phyloP scores from a whole-genome alignment of 495 filamentous ascomycete genomes.

The Bombardia bombarda region DNA sequence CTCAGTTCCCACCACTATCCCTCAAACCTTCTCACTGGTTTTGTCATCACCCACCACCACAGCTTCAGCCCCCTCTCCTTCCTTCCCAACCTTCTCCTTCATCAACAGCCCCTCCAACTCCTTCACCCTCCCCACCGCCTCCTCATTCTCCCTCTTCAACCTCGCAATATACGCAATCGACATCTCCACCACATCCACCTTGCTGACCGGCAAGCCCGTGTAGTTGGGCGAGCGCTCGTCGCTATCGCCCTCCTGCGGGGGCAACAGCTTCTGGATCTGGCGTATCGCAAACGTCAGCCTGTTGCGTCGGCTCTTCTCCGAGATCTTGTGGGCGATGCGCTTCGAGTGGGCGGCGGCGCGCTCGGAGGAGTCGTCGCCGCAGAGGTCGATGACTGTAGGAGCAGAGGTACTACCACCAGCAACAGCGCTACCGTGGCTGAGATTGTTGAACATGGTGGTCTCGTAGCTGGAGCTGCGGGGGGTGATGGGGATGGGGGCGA shows the following conservation, averaged over 20 bases:
- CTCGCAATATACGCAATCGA: slow-evolving; percentile 21
- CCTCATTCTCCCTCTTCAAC: slow-evolving; percentile 17
- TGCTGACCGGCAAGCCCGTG: slow-evolving; percentile 14
- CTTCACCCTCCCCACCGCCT: slow-evolving; percentile 15
- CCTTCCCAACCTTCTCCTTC: no score
- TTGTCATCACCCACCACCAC: no score
- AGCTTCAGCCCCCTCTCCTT: no score
- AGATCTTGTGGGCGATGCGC: slow-evolving; percentile 25
- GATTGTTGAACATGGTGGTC: neutral
- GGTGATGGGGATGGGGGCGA: no score
- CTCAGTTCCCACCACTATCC: no score
- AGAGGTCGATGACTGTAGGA: no score
- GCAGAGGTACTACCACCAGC: no score
- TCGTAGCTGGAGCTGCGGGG: slow-evolving; percentile 5
- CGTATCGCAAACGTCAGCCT: slow-evolving; percentile 22
- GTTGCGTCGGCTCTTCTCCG: slow-evolving; percentile 25
- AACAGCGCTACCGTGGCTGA: neutral
- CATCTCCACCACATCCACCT: slow-evolving; percentile 25
- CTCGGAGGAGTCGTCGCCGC: slow-evolving; percentile 8
- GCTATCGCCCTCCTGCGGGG: slow-evolving; percentile 1
- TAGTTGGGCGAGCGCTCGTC: neutral
- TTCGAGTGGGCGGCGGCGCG: slow-evolving; percentile 16
- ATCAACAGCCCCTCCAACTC: slow-evolving; percentile 13
- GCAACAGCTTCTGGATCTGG: slow-evolving; percentile 25
- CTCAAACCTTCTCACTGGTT: no score